Conservation (phyloP, 306 rosid species). For the Cotoneaster glaucophyllus region DNA sequence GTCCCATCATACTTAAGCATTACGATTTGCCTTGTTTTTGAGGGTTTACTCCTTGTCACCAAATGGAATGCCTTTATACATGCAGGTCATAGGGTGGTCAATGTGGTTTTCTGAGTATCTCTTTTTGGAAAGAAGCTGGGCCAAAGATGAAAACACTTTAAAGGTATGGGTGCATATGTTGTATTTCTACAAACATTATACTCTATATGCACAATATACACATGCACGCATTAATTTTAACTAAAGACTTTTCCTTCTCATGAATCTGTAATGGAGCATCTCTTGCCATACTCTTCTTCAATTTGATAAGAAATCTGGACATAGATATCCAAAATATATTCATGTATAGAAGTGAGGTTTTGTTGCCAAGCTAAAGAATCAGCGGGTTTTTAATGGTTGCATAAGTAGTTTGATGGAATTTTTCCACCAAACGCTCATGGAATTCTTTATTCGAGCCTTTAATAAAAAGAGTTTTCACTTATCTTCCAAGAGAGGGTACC, state of each 20-base stretch:
- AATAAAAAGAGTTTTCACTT: background rate
- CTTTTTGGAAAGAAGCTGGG: slow-evolving; percentile 94
- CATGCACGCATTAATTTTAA: background rate
- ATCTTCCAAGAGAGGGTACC: background rate
- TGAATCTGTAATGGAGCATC: background rate
- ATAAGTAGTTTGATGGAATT: background rate
- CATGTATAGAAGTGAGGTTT: background rate
- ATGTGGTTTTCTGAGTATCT: slow-evolving; percentile 98
- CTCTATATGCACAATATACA: background rate
- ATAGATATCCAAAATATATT: background rate
- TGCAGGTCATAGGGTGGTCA: slow-evolving; percentile 97
- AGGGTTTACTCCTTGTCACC: background rate
- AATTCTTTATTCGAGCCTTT: background rate
- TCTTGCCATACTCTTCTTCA: background rate
- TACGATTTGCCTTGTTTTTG: background rate
- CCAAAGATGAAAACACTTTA: slow-evolving; percentile 81
- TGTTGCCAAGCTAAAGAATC: background rate
- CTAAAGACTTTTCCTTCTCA: background rate
- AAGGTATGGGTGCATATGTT: slow-evolving; percentile 44
- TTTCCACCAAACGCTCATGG: background rate
- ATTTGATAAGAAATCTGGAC: background rate
- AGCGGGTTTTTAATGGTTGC: background rate
- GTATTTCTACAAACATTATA: background rate
- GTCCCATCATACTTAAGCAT: background rate
- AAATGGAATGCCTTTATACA: background rate